These are phyloP conservation scores for Elsinoe australis DNA, from an alignment of 2,329 filamentous ascomycete genomes.

Conservation along the genomic window DNA sequence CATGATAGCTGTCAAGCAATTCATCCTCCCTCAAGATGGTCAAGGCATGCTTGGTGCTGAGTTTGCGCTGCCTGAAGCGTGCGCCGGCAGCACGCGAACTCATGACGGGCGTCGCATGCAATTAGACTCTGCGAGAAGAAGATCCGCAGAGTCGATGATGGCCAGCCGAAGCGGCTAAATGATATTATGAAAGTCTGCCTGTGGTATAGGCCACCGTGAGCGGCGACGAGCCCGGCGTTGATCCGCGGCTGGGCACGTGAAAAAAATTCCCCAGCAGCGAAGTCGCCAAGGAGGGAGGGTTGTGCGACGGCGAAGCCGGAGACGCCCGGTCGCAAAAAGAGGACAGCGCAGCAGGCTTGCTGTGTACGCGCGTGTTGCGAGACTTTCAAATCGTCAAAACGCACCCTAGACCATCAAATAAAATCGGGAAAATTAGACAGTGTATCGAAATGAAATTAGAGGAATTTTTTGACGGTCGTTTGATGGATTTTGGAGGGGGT, in stretches of 20 bases:
- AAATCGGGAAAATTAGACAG: constrained; percentile 8
- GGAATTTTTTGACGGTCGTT: not conserved
- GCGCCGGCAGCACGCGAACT: constrained; percentile 28
- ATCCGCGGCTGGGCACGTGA: constrained; percentile 3
- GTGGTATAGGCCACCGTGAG: not conserved
- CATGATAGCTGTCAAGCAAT: constrained; percentile 60
- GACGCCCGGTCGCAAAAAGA: constrained; percentile 11
- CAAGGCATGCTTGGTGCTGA: constrained; percentile 82
- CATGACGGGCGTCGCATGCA: constrained; percentile 12
- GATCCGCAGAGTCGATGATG: constrained; percentile 12
- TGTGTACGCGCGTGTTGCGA: too few species aligned
- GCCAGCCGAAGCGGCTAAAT: not conserved
- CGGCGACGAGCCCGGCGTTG: not conserved
- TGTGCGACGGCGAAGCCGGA: constrained; percentile 7
- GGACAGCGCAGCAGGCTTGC: constrained; percentile 11
- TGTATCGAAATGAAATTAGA: constrained; percentile 3
- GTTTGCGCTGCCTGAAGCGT: constrained; percentile 70
- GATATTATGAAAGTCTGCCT: too few species aligned
- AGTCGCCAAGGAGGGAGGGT: too few species aligned
- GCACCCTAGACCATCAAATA: not conserved
- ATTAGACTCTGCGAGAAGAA: constrained; percentile 15
- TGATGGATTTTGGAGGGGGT: constrained; percentile 6
- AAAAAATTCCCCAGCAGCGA: not conserved
- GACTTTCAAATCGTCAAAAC: constrained; percentile 13
- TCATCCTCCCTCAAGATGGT: constrained; percentile 83